phyloP scores from a whole-genome alignment of 2,329 filamentous ascomycete genomes.

The Colletotrichum horii region DNA sequence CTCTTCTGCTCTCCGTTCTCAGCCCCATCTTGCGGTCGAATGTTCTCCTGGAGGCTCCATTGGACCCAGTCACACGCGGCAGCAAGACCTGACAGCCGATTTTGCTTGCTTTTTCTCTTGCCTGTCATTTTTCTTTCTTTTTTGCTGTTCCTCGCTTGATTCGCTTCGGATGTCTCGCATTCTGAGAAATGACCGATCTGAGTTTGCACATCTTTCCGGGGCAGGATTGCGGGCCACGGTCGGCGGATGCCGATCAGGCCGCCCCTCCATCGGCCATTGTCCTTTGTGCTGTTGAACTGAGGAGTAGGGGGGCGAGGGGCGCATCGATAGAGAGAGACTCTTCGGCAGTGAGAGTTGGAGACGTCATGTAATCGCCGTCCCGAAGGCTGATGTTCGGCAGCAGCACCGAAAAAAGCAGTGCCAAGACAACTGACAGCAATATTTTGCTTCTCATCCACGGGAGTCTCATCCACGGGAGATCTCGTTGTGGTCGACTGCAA shows the following conservation, averaged over 20 bases:
- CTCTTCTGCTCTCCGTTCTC: background rate
- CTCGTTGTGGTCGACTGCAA: background rate
- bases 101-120: background rate
- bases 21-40: background rate
- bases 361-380: background rate
- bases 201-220: background rate
- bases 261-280: background rate
- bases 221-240: background rate
- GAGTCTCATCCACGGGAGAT: background rate
- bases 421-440: background rate
- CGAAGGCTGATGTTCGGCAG: background rate
- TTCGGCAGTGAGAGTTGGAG: background rate
- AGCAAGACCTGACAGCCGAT: background rate
- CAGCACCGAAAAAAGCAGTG: background rate
- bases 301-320: background rate
- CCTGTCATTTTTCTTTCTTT: background rate
- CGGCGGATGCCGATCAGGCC: background rate
- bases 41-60: background rate
- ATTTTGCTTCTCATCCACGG: background rate
- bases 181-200: constrained; percentile 7
- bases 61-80: background rate
- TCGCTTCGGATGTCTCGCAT: background rate
- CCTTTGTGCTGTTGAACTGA: background rate
- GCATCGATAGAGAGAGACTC: background rate
- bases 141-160: background rate